Evolutionary conservation across 1,139 yeast species (phyloP).

Genomic region (Geotrichum restrictum): DNA sequence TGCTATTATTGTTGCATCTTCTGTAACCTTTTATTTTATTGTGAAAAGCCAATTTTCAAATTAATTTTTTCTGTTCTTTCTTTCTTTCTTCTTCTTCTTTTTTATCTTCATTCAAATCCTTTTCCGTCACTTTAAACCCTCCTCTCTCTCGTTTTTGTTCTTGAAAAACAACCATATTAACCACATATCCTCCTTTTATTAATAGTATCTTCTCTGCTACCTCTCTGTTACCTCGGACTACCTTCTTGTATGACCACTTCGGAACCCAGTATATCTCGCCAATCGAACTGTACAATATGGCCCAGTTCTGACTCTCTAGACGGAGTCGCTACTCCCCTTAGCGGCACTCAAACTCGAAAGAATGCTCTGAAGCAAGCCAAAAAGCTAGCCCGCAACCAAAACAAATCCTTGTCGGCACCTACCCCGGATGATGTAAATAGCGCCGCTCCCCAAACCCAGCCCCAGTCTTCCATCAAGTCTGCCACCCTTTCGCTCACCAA

Average conservation of each 20-base stretch:
- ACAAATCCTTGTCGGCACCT: neutral
- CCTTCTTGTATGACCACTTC: conserved; percentile 3
- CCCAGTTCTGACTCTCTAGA: conserved; percentile 2
- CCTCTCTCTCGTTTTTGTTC: no score
- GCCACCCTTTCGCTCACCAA: conserved; percentile 14
- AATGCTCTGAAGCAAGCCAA: conserved; percentile 27
- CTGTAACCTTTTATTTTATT: neutral
- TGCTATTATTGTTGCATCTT: neutral
- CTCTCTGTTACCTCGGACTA: neutral
- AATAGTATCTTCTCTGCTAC: neutral
- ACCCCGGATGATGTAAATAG: neutral
- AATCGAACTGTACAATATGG: conserved; percentile 1
- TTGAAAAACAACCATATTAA: no score
- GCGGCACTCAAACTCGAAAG: conserved; percentile 39
- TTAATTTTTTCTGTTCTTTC: neutral
- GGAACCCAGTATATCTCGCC: conserved; percentile 9
- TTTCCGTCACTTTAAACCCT: no score
- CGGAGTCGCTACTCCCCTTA: conserved; percentile 21
- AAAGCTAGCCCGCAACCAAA: neutral
- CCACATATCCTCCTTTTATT: no score
- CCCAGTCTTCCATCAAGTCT: conserved; percentile 1
- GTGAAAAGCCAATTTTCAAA: no score
- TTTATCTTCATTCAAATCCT: neutral
- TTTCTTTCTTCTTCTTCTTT: neutral
- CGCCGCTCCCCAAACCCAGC: neutral